These are phyloP conservation scores for Penicillium alfredii DNA, from an alignment of 495 filamentous ascomycete genomes.

Conservation along the genomic window DNA sequence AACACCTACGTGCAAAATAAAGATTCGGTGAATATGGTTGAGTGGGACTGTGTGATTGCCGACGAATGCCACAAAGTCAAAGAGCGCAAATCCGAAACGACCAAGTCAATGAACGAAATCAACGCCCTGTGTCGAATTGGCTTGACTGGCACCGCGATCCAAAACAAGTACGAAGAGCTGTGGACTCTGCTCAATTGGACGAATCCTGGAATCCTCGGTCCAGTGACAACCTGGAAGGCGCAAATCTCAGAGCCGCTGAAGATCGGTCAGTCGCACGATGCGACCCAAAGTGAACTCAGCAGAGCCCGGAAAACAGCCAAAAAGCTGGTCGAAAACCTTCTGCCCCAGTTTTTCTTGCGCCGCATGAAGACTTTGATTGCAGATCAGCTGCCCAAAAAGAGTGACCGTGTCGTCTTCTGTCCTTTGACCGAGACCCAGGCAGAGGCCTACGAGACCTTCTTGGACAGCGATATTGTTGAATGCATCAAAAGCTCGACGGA, in stretches of 20 bases:
- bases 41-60: slow-evolving; percentile 96
- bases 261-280: slow-evolving; percentile 86
- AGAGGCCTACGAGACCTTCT: slow-evolving; percentile 77
- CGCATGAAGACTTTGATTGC: slow-evolving; percentile 92
- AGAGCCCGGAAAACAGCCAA: slow-evolving; percentile 75
- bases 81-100: slow-evolving; percentile 67
- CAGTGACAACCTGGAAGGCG: slow-evolving; percentile 68
- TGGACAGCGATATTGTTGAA: slow-evolving; percentile 64
- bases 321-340: slow-evolving; percentile 78
- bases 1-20: slow-evolving; percentile 74
- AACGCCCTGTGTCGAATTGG: slow-evolving; percentile 93
- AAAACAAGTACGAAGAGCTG: slow-evolving; percentile 96
- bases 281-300: slow-evolving; percentile 78
- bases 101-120: slow-evolving; percentile 81
- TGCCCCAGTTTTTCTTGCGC: slow-evolving; percentile 87
- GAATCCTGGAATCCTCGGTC: slow-evolving; percentile 82
- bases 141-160: slow-evolving; percentile 91
- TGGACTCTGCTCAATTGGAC: slow-evolving; percentile 98
- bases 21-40: slow-evolving; percentile 70
- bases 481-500: slow-evolving; percentile 63
- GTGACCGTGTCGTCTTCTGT: slow-evolving; percentile 91
- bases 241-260: slow-evolving; percentile 74
- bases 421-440: slow-evolving; percentile 77
- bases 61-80: slow-evolving; percentile 96
- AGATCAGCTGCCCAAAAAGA: slow-evolving; percentile 93